Base-by-base conservation (phyloP, 768 basidiomycete genomes). In the Dioszegia crocea region DNA sequence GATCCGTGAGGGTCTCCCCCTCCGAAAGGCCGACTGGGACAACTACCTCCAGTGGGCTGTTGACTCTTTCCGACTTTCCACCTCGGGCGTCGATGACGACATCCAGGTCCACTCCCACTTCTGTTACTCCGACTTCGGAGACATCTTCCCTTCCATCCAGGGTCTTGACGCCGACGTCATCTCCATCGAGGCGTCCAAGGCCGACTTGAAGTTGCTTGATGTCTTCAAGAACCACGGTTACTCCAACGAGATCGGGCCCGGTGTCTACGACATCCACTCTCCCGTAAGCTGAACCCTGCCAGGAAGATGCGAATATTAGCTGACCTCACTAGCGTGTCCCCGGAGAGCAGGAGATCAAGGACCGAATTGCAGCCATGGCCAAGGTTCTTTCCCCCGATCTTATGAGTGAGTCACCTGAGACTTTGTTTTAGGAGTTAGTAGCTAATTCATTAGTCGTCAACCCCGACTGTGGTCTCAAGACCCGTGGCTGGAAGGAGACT, bases 201-300 rank as follows among this genome's bases (percentile, higher is more conserved):
- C 86, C 71, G 93, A 97, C 83, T 87, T 98, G 87, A 98, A 98
- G 82, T 84, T 99, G 61, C 81, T 99, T 73, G 84, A 85, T 63
- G 92, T 91, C 71, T 99, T 98, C 88, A 86, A 89, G 83, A 82
- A 88, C 60, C 88, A 90, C 79, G 88, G 89, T 43, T 98, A 98
- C 83, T 88, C 89, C 57, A 94, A 92, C 83, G 86, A 90, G 81
- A 97, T 98, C 76, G 70, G 94, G 59, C 94, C 94, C 19, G 94
- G 91, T 84, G 91, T 96, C 75, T 96, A 96, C 77, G 93, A 97
- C 78, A 96, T 99, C 81, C 96, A 98, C 83, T 97, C 93, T 69
- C 96, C 96, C 63, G 51, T 53, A 53, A 53, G 51, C 23, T n/a
- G 10, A 12, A 3, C 3, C 9, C 10, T 16, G 5, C 12, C 27